Evolutionary conservation across 1,284 basidiomycete species (phyloP).

Genomic region (Vanrija sp.): DNA sequence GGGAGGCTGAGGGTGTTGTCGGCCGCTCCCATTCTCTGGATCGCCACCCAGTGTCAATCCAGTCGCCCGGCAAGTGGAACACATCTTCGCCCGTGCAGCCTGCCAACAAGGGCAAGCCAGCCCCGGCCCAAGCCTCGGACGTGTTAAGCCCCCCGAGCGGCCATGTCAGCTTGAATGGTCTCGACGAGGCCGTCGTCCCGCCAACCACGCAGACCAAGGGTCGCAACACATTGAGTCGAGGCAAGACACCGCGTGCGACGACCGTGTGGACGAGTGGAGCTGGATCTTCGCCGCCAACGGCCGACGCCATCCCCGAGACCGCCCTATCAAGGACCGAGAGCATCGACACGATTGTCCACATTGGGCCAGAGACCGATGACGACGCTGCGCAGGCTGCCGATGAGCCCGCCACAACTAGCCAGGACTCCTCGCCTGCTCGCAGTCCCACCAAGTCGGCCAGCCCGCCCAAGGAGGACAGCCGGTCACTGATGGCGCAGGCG

Average conservation of each 20-base stretch:
- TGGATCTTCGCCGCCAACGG: neutral
- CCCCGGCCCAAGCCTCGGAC: conserved; percentile 14
- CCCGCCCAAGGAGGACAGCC: neutral
- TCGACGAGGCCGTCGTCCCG: neutral
- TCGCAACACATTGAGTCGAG: conserved; percentile 14
- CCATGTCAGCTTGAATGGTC: neutral
- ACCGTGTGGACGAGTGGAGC: neutral
- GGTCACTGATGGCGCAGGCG: too few species aligned
- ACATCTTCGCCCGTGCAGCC: neutral
- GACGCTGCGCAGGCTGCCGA: too few species aligned
- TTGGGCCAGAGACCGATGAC: conserved; percentile 3
- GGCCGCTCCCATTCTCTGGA: conserved; percentile 6
- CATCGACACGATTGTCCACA: conserved; percentile 13
- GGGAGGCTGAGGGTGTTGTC: neutral
- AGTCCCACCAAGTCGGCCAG: neutral
- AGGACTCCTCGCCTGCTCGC: neutral
- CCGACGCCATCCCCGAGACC: neutral
- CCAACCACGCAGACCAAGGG: neutral
- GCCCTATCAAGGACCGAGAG: conserved; percentile 3
- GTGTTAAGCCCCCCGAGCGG: conserved; percentile 12
- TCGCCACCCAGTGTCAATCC: neutral
- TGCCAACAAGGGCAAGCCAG: conserved; percentile 15
- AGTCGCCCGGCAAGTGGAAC: conserved; percentile 9
- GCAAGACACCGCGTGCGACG: conserved; percentile 12
- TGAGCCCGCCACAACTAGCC: neutral